Evolutionary conservation across 1,284 basidiomycete genomes (phyloP), one percentile per base, ranked within the genome.

Genomic region (Cystobasidium slooffiae): DNA sequence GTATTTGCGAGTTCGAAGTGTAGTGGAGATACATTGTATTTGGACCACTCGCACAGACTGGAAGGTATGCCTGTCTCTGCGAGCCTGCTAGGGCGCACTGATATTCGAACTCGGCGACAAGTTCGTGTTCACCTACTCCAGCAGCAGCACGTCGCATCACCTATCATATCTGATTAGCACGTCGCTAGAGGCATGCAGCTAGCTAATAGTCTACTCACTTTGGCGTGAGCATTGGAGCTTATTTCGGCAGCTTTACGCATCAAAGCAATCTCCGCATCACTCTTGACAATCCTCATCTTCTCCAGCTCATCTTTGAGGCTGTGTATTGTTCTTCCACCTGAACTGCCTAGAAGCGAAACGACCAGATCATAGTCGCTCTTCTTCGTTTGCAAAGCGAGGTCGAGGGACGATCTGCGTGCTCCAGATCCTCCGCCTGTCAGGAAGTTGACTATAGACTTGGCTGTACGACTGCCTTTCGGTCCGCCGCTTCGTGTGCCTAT

Each of bases 91-190:
- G 83, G 5, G 88, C 86, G 80, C 92, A 94, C 0, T 90, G 78
- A 80, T 95, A 96, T 82, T 95, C 91, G 80, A 97, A 97, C 80
- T 93, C 90, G 9, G 93, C 91, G 0, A 89, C 91, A 4, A 96
- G 83, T 37, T 87, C 85, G 53, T 88, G 86, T 81, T 97, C 94
- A 1, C 89, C 88, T 73, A 88, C 82, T 1, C 90, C 91, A 4
- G 89, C 86, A 61, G 85, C 82, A 0, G 91, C 87, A 78, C 93
- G 91, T 9, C 89, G 86, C 94, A 97, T 97, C 52, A 84, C 82
- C 78, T 82, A 75, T 8, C 12, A 4, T 20, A 70, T 46, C 47
- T 7, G 44, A 47, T 61, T 47, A 67, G 51, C 37, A 22, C 3
- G 24, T 62, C 10, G 53, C 12, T 6, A 37, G 31, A 31, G 12